Percentiles rank a stretch among this genome's conserved stretches.
Evolutionary conservation across 371 early-diverging fungal genomes (phyloP).

Genomic region (Cokeromyces recurvatus): DNA sequence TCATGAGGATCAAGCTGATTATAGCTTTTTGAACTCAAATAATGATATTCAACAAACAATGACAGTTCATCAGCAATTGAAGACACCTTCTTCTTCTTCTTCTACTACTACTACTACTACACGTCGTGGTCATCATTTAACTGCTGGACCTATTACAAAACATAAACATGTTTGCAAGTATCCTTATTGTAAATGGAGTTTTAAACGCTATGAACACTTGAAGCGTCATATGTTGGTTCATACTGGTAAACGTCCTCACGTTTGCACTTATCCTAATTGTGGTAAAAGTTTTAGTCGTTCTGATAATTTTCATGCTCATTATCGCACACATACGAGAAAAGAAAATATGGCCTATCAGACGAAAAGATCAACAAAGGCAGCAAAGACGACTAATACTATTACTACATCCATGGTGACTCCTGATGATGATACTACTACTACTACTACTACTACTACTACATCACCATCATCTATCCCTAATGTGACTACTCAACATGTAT

Average conservation of each 20-base stretch:
- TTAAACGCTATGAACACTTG: constrained; percentile 29
- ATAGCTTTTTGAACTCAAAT: constrained; percentile 2
- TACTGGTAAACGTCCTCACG: constrained; percentile 61
- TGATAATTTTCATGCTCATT: constrained; percentile 67
- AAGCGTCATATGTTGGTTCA: constrained; percentile 42
- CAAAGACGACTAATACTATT: too few relatives aligned
- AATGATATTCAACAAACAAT: too few relatives aligned
- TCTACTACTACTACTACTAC: constrained; percentile 2
- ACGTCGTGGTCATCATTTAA: constrained; percentile 16
- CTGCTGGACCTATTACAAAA: constrained; percentile 26
- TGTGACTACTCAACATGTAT: too few relatives aligned
- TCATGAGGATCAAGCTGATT: constrained; percentile 1
- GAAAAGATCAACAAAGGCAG: background rate
- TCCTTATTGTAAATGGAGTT: constrained; percentile 39
- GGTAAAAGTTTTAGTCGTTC: constrained; percentile 71
- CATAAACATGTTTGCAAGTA: constrained; percentile 33
- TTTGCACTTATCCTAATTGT: constrained; percentile 65
- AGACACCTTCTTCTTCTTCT: background rate
- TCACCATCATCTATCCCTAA: too few relatives aligned
- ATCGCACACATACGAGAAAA: constrained; percentile 51
- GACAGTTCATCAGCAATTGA: background rate
- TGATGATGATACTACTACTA: background rate
- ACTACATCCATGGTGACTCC: background rate
- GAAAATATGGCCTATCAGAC: constrained; percentile 2
- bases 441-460: constrained; percentile 2